Base-by-base conservation (phyloP, 2,329 filamentous ascomycete genomes). In the Penicillium rolfsii region DNA sequence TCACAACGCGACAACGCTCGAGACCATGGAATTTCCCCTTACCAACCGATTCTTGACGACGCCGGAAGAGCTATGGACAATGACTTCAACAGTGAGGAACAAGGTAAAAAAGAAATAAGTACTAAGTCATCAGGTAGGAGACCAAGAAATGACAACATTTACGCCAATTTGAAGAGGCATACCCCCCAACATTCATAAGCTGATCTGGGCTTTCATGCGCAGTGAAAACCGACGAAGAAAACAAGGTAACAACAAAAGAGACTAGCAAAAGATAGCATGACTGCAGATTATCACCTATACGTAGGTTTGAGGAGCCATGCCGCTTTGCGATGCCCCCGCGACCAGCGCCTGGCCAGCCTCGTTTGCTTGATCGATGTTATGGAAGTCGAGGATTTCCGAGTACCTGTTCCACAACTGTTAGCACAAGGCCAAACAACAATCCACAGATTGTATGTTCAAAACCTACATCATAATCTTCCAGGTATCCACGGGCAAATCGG, bases 381-480 rank as follows among this genome's bases (percentile, higher is more conserved):
- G 95, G 80, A 97, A 98, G 79, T 98, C 93, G 71, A 98, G 89
- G 71, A 99, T 98, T 79, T 98, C 94, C 55, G 93, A 97, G 83
- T 98, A 98, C 93, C 93, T 97, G 38, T 41, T 22, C 26, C 26
- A 22, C n/a, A 12, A 26, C 35, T 16, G 52, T 54, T 26, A 54
- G 52, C 16, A 30, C 35, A n/a, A 19, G 8, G 24, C 19, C 6
- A 11, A n/a, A 28, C 16, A 26, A 30, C 11, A 19, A 26, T 53
- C 7, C 38, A 14, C 4, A 22, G 55, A 16, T 19, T 22, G 28
- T 38, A 26, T 24, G 33, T 19, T 8, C 35, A 36, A 49, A 46
- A 77, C 90, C 74, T 84, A 97, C 95, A 99, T 99, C 95, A 98
- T 99, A 76, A 99, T 97, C 83, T 99, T 99, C 95, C 95, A 99